These are phyloP conservation scores for Rhytidiadelphus loreus DNA, from an alignment of 225 moss, liverwort and hornwort genomes.

Conservation along the genomic window DNA sequence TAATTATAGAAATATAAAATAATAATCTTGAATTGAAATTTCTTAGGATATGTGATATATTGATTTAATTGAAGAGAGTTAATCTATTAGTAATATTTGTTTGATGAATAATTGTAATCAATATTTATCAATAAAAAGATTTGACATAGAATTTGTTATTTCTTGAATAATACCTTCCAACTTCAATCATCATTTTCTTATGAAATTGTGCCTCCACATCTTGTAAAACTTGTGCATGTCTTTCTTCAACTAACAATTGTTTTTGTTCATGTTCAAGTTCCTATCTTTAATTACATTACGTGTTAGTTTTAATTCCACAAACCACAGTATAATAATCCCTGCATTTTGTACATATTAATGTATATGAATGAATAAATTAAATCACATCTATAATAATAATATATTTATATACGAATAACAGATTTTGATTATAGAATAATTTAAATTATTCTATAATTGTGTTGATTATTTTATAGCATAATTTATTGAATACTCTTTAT, in stretches of 20 bases:
- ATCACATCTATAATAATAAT: no score
- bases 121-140: not conserved
- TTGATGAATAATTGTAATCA: not conserved
- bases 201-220: constrained; percentile 73
- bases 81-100: not conserved
- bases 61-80: rapidly evolving
- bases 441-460: not conserved
- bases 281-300: constrained; percentile 28
- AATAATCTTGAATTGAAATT: not conserved
- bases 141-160: not conserved
- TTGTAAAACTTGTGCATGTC: constrained; percentile 43
- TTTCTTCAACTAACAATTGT: constrained; percentile 56
- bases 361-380: not conserved
- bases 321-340: no score
- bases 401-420: rapidly evolving
- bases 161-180: constrained; percentile 44
- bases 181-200: constrained; percentile 77
- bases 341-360: not conserved
- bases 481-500: not conserved
- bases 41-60: not conserved
- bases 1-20: not conserved
- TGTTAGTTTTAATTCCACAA: not conserved
- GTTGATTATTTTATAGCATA: not conserved
- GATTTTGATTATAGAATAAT: rapidly evolving
- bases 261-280: constrained; percentile 83